phyloP scores from a whole-genome alignment of 495 filamentous ascomycete genomes.

The Tuber magnatum region DNA sequence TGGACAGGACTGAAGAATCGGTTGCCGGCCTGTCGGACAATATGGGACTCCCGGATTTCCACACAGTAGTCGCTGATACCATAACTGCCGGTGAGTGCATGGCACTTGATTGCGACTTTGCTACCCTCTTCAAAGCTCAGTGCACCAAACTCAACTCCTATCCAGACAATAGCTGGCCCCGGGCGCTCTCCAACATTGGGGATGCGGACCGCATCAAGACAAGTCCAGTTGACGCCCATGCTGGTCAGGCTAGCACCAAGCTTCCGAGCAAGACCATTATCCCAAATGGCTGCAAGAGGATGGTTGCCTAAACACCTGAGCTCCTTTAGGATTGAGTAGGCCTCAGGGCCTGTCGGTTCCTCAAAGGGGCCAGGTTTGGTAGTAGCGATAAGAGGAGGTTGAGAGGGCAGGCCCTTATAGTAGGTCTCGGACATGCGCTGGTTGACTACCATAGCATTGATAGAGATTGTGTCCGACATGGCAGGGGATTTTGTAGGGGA shows the following conservation, averaged over 20 bases:
- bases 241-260: not conserved
- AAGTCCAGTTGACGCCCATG: not conserved
- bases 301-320: no score
- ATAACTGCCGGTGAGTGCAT: accelerated
- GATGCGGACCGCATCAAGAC: not conserved
- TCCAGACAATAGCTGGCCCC: not conserved
- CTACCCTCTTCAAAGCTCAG: not conserved
- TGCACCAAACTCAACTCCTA: not conserved
- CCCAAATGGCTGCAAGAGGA: no score
- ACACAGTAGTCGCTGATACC: not conserved
- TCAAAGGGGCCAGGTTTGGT: no score
- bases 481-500: no score
- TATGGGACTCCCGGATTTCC: not conserved
- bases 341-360: no score
- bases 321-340: no score
- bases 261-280: no score
- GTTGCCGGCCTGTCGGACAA: not conserved
- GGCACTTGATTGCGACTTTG: not conserved
- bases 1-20: not conserved
- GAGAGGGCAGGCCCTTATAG: no score
- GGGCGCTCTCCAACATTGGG: not conserved
- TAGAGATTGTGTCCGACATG: no score
- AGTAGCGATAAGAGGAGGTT: no score
- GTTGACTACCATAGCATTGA: no score
- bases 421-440: no score